Base-by-base conservation (phyloP, 2,329 filamentous ascomycete species). In the Stemphylium beticola region DNA sequence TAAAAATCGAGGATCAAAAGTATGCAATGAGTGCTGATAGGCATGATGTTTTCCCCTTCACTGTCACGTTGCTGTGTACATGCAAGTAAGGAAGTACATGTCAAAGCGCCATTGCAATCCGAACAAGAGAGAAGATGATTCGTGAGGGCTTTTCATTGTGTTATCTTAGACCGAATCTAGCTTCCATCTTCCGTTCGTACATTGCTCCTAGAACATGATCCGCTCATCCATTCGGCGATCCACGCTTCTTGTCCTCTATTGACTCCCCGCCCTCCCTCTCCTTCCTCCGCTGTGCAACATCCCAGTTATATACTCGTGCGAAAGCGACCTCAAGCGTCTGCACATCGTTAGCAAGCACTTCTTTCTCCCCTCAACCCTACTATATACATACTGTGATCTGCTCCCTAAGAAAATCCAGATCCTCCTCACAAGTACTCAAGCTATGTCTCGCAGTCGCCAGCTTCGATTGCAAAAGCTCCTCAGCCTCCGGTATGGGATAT, bases 251-350 rank as follows among this genome's bases (percentile, higher is more conserved):
- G 52, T 76, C 76, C 47, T 76, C 76, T 73, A 79, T 77, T 42
- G 77, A 78, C 36, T 82, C 79, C 14, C 69, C 73, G 8, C 58
- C 65, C 34, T 89, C 87, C 76, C 92, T 95, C 57, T 96, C 92
- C 81, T 96, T 97, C 66, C 95, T 84, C 78, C 96, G 91, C 81
- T 96, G 91, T 38, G 93, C 91, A 4, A 99, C 92, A 71, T 99
- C 95, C 93, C 95, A 98, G 77, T 99, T 99, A 78, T 99, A 98
- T n/a, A 99, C 93, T 61, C 95, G 85, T 18, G 95, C 95, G 36
- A 93, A 92, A 4, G 95, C 95, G 31, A 99, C 95, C 77, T 99
- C 95, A 81, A 99, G 88, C 0, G 93, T 97, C 91, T 96, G 64
- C n/a, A 37, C 60, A 7, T 54, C 18, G 62, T 67, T 53, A 74